phyloP scores from a whole-genome alignment of 2,329 filamentous ascomycete genomes.

The Huntiella decipiens region DNA sequence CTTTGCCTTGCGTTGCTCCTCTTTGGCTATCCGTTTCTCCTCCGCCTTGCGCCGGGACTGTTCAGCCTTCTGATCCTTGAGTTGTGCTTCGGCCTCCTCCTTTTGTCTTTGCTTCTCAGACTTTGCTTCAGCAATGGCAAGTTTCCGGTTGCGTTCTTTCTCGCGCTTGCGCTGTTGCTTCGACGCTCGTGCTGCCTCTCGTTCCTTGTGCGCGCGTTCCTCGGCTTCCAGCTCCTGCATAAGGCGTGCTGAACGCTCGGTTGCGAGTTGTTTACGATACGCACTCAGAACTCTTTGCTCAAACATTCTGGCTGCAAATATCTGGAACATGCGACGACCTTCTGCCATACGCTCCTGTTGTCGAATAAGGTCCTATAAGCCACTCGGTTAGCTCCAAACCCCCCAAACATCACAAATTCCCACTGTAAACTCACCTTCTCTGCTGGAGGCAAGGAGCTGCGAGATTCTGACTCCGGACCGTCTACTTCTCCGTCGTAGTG shows the following conservation, averaged over 20 bases:
- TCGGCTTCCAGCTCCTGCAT: conserved; percentile 86
- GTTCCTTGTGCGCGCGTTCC: conserved; percentile 51
- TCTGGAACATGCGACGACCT: conserved; percentile 95
- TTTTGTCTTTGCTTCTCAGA: conserved; percentile 75
- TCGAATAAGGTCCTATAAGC: too few species aligned
- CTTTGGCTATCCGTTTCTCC: conserved; percentile 78
- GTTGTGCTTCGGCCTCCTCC: conserved; percentile 66
- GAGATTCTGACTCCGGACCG: too few species aligned
- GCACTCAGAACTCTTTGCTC: conserved; percentile 90
- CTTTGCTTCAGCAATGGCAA: conserved; percentile 77
- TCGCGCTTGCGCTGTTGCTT: conserved; percentile 93
- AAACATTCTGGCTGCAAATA: conserved; percentile 98
- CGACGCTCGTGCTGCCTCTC: conserved; percentile 80
- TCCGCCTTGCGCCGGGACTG: conserved; percentile 69
- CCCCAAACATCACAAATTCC: too few species aligned
- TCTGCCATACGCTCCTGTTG: conserved; percentile 73
- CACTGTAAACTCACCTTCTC: too few species aligned
- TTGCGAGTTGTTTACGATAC: conserved; percentile 93
- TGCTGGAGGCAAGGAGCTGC: too few species aligned
- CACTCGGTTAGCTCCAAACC: too few species aligned
- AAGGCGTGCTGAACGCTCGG: conserved; percentile 76
- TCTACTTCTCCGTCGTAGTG: too few species aligned
- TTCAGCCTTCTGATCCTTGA: conserved; percentile 56
- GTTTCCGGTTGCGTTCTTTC: conserved; percentile 76
- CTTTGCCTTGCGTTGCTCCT: conserved; percentile 73